Evolutionary conservation across 2,329 filamentous ascomycete genomes (phyloP).

Genomic region (Xylariaceae sp.): DNA sequence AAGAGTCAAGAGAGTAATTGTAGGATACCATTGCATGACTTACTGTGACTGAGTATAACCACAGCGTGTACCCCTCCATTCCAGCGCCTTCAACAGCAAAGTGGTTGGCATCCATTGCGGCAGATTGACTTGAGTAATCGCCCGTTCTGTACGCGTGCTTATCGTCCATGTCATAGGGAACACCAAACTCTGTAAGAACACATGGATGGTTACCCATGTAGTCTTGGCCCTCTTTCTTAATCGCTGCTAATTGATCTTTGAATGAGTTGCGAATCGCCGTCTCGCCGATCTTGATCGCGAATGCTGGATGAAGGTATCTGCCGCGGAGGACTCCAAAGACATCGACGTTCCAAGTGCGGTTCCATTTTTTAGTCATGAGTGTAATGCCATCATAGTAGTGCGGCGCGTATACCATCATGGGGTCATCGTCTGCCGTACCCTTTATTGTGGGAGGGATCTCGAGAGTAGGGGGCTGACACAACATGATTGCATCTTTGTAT

Average conservation of each 20-base stretch:
- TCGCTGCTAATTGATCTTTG: slow-evolving; percentile 76
- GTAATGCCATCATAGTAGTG: slow-evolving; percentile 98
- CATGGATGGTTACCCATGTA: slow-evolving; percentile 86
- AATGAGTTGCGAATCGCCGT: slow-evolving; percentile 92
- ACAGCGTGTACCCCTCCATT: slow-evolving; percentile 82
- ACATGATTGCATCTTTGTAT: slow-evolving; percentile 78
- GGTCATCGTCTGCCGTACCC: slow-evolving; percentile 82
- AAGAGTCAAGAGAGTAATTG: slow-evolving; percentile 14
- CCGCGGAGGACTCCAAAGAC: slow-evolving; percentile 89
- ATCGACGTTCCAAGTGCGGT: slow-evolving; percentile 94
- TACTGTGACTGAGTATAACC: slow-evolving; percentile 76
- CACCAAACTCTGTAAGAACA: slow-evolving; percentile 90
- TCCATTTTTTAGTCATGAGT: slow-evolving; percentile 98
- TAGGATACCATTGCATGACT: slow-evolving; percentile 19
- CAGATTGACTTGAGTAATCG: slow-evolving; percentile 87
- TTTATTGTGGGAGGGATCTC: slow-evolving; percentile 88
- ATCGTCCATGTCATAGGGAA: slow-evolving; percentile 98
- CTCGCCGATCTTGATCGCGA: slow-evolving; percentile 90
- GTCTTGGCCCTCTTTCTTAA: slow-evolving; percentile 82
- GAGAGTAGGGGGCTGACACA: slow-evolving; percentile 87
- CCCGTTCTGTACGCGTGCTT: slow-evolving; percentile 94
- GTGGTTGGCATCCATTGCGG: slow-evolving; percentile 93
- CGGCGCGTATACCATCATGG: slow-evolving; percentile 84
- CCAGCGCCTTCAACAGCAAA: slow-evolving; percentile 82
- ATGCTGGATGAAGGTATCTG: slow-evolving; percentile 80